A percentile compares a stretch with the other conserved stretches of the same genome.
Evolutionary conservation across 208 protist species (phyloP).

Genomic region (Zelonia costaricensis): DNA sequence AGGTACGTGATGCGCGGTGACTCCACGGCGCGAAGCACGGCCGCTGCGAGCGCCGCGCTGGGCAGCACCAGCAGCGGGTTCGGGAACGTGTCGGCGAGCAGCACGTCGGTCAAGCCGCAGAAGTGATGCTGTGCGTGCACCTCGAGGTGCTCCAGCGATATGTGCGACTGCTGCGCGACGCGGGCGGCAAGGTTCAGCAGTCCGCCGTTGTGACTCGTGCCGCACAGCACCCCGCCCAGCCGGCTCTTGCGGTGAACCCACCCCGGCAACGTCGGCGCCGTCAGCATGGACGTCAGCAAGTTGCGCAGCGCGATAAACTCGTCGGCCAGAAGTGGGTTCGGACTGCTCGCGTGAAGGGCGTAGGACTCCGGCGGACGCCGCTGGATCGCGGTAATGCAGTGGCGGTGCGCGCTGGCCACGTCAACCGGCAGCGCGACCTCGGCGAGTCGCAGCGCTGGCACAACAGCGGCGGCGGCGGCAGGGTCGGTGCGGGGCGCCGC

Average conservation of each 20-base stretch:
- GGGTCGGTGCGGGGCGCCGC: background rate
- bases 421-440: slow-evolving; percentile 54
- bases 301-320: slow-evolving; percentile 54
- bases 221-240: slow-evolving; percentile 67
- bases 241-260: slow-evolving; percentile 63
- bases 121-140: slow-evolving; percentile 74
- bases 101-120: slow-evolving; percentile 80
- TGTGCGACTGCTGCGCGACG: slow-evolving; percentile 56
- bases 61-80: slow-evolving; percentile 67
- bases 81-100: slow-evolving; percentile 71
- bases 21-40: slow-evolving; percentile 60
- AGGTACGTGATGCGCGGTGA: slow-evolving; percentile 72
- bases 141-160: slow-evolving; percentile 72
- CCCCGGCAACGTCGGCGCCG: slow-evolving; percentile 37
- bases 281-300: slow-evolving; percentile 41
- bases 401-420: slow-evolving; percentile 48
- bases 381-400: slow-evolving; percentile 63
- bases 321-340: slow-evolving; percentile 70
- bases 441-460: slow-evolving; percentile 19
- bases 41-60: slow-evolving; percentile 51
- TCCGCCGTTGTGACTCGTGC: slow-evolving; percentile 73
- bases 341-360: slow-evolving; percentile 44
- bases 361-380: slow-evolving; percentile 37
- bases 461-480: background rate
- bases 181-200: slow-evolving; percentile 80